phyloP scores from a whole-genome alignment of 345 rosid species.

The Heritiera littoralis region DNA sequence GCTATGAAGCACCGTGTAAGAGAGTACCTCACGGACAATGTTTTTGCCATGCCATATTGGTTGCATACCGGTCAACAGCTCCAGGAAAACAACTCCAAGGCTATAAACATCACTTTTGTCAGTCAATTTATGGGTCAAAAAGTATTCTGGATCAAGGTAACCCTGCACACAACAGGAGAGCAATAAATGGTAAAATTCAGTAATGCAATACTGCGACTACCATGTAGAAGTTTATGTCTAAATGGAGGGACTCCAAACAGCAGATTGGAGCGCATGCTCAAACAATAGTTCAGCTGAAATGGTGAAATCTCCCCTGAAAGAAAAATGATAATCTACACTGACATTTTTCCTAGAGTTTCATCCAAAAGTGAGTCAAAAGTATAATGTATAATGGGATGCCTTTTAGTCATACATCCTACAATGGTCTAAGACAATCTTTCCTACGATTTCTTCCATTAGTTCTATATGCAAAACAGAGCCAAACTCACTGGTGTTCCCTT shows the following conservation, averaged over 20 bases:
- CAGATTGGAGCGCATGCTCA: not conserved
- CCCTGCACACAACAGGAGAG: slow-evolving; percentile 50
- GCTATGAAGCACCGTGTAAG: no score
- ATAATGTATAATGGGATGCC: no score
- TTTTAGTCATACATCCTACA: no score
- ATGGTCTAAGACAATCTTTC: no score
- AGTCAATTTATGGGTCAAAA: slow-evolving; percentile 82
- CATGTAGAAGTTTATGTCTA: not conserved
- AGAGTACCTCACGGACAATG: no score
- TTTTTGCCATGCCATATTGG: slow-evolving; percentile 51
- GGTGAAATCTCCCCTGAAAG: not conserved
- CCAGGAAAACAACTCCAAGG: slow-evolving; percentile 87
- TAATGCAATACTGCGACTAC: not conserved
- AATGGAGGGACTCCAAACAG: not conserved
- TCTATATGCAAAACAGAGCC: no score
- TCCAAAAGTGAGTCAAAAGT: no score
- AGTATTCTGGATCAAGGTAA: slow-evolving; percentile 93
- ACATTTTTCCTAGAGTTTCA: no score
- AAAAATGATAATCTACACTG: not conserved
- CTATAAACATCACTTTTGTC: slow-evolving; percentile 96
- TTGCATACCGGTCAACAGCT: slow-evolving; percentile 88
- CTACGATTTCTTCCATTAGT: no score
- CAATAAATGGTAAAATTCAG: not conserved
- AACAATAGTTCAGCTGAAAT: not conserved
- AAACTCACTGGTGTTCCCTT: no score